Evolutionary conservation across 768 basidiomycete genomes (phyloP), one percentile per base, ranked within the genome.

Genomic region (Pilatotrama ljubarskyi): DNA sequence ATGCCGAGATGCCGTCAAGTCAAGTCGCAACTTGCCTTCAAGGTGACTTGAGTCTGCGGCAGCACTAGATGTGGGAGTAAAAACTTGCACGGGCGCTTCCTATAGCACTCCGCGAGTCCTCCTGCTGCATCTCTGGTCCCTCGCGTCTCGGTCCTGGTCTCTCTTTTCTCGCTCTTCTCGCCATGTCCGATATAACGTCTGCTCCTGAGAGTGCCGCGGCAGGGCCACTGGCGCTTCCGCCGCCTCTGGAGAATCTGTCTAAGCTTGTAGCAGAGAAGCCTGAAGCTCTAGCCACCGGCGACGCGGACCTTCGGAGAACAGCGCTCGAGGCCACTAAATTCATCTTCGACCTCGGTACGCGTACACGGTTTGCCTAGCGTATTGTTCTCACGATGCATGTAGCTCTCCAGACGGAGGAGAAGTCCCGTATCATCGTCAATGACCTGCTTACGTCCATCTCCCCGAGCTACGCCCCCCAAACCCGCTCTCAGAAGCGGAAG

Each of bases 291-390:
- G 81, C 82, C n/a, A 68, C 72, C 10, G 84, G 86, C 44, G 83
- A 75, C 70, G 64, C 73, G 46, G 81, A 82, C 41, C 77, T 91
- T 26, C 80, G 80, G 42, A 69, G 73, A 52, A 80, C 84, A 50
- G 85, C 90, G 17, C 75, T 93, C 25, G 71, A 76, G 53, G 89
- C 90, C n/a, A 74, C 87, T 20, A 90, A 91, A 75, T 84, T 81
- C 68, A 72, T 91, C 14, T 94, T 92, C 64, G 88, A 93, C 71
- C 74, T 86, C 51, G 87, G 91, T 91, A 70, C 62, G 85, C 70
- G 37, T 47, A 35, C 8, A 25, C 38, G 51, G n/a, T n/a, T 24
- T 59, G 56, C 41, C 60, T 22, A 51, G 51, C 26, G 35, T 63
- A 47, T 17, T 41, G 51, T 36, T 37, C 17, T 29, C 47, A 25